Conservation (phyloP, 768 basidiomycete genomes). For the Serendipita indica region DNA sequence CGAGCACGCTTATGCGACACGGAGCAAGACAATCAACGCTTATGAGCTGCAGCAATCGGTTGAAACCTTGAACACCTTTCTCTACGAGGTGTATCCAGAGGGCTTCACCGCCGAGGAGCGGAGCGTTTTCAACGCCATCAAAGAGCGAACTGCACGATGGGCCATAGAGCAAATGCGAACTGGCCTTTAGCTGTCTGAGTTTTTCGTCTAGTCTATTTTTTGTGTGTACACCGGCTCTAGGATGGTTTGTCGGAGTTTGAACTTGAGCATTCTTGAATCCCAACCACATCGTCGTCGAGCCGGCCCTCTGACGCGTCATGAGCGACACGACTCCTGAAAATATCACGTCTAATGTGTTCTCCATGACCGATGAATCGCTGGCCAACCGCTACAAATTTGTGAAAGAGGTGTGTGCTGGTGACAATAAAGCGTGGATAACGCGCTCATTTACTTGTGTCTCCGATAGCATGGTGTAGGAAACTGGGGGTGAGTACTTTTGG, state of each 20-base stretch:
- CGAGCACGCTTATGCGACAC: background rate
- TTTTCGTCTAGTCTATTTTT: background rate
- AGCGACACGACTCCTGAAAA: background rate
- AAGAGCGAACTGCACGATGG: background rate
- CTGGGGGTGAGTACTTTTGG: constrained; percentile 76
- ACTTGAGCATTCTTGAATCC: background rate
- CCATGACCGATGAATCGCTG: constrained; percentile 56
- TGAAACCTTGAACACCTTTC: background rate
- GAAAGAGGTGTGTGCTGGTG: constrained; percentile 40
- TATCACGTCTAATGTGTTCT: constrained; percentile 46
- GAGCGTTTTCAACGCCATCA: background rate
- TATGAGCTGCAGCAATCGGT: background rate
- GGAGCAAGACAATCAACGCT: background rate
- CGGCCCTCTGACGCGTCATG: background rate
- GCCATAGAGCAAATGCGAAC: background rate
- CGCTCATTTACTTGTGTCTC: background rate
- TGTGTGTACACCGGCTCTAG: background rate
- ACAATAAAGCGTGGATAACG: background rate
- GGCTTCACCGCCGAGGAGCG: background rate
- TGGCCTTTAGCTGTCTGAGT: background rate
- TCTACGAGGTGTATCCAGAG: background rate
- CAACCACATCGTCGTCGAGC: background rate
- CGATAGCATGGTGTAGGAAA: constrained; percentile 74
- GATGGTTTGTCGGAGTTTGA: background rate
- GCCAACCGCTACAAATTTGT: constrained; percentile 59